phyloP scores from a whole-genome alignment of 1,284 basidiomycete species.

The Ceratobasidium sp. region DNA sequence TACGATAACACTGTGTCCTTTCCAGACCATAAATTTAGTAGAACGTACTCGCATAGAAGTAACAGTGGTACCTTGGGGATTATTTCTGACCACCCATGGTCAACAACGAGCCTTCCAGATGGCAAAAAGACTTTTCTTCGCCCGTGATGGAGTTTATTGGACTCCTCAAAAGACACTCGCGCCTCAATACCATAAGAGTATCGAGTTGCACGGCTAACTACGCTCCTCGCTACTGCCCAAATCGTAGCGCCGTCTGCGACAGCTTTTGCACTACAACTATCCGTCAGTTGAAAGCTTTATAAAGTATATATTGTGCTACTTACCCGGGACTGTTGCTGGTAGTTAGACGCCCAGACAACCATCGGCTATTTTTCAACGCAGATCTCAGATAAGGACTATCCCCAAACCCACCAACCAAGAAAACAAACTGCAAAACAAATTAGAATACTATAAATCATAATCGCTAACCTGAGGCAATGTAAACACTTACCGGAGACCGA shows the following conservation, averaged over 20 bases:
- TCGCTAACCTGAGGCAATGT: too few species aligned
- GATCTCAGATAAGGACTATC: slow-evolving; percentile 24
- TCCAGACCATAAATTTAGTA: background rate
- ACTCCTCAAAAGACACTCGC: too few species aligned
- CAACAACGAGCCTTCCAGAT: background rate
- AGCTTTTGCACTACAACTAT: slow-evolving; percentile 6
- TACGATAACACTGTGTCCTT: slow-evolving; percentile 1
- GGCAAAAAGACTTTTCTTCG: background rate
- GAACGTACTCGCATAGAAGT: background rate
- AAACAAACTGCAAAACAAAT: background rate
- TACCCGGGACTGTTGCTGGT: slow-evolving; percentile 14
- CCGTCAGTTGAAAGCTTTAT: background rate
- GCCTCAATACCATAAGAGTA: background rate
- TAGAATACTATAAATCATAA: too few species aligned
- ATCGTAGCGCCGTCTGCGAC: slow-evolving; percentile 32
- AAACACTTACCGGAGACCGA: background rate
- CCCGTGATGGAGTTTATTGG: too few species aligned
- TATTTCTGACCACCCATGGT: slow-evolving; percentile 7
- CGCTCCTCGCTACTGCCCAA: background rate
- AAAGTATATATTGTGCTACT: too few species aligned
- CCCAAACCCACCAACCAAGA: slow-evolving; percentile 35
- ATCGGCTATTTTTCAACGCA: background rate
- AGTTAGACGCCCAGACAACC: background rate
- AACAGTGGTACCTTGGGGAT: background rate
- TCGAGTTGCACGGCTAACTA: background rate